phyloP scores from a whole-genome alignment of 2,329 filamentous ascomycete species.

The Neonectria coccinea region DNA sequence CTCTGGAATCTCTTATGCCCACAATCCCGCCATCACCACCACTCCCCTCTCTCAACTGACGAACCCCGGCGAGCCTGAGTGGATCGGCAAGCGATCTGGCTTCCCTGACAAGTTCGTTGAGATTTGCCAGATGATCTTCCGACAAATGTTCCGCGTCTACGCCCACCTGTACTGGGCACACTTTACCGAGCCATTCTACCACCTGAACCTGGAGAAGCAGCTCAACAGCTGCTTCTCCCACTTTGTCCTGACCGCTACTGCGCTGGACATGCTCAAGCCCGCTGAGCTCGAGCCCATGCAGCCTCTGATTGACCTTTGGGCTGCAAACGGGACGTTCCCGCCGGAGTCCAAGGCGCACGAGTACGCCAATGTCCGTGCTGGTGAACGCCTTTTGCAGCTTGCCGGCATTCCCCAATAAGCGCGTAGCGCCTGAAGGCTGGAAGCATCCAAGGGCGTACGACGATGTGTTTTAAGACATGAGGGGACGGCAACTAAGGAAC shows the following conservation, averaged over 20 bases:
- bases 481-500: slow-evolving; percentile 27
- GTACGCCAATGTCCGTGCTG: slow-evolving; percentile 71
- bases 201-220: slow-evolving; percentile 83
- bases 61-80: slow-evolving; percentile 72
- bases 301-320: slow-evolving; percentile 91
- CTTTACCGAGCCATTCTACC: slow-evolving; percentile 86
- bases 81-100: slow-evolving; percentile 91
- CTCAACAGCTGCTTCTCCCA: slow-evolving; percentile 90
- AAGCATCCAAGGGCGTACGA: slow-evolving; percentile 26
- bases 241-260: slow-evolving; percentile 83
- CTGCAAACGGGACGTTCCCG: slow-evolving; percentile 88
- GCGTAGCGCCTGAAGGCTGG: slow-evolving; percentile 11
- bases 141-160: slow-evolving; percentile 99
- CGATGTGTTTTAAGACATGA: slow-evolving; percentile 21
- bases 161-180: slow-evolving; percentile 98
- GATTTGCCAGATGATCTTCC: slow-evolving; percentile 93
- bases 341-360: slow-evolving; percentile 77
- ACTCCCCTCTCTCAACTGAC: slow-evolving; percentile 73
- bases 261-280: slow-evolving; percentile 85
- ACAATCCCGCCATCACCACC: slow-evolving; percentile 69
- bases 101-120: slow-evolving; percentile 91
- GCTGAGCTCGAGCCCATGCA: slow-evolving; percentile 97
- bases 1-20: slow-evolving; percentile 73
- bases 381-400: slow-evolving; percentile 68
- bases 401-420: slow-evolving; percentile 49